phyloP scores from a whole-genome alignment of 2,329 filamentous ascomycete genomes.

The Aspergillus thermomutatus region DNA sequence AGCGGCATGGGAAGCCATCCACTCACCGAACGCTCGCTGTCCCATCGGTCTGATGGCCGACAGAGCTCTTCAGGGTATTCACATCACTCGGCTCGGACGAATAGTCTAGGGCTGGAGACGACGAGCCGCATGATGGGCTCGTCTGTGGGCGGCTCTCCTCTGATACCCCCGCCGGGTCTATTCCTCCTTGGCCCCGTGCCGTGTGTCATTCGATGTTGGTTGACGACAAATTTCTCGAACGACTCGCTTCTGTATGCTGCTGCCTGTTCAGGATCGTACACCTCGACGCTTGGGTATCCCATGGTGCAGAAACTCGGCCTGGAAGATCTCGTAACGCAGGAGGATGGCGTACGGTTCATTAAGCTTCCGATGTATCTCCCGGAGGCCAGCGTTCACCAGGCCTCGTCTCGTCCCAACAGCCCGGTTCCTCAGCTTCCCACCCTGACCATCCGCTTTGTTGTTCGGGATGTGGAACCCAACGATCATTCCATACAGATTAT shows the following conservation, averaged over 20 bases:
- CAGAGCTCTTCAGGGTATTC: slow-evolving; percentile 91
- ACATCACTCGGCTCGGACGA: slow-evolving; percentile 72
- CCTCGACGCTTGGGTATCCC: slow-evolving; percentile 73
- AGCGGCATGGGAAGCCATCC: slow-evolving; percentile 75
- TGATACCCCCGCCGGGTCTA: slow-evolving; percentile 76
- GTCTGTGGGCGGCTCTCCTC: slow-evolving; percentile 66
- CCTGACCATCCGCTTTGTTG: slow-evolving; percentile 74
- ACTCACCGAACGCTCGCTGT: slow-evolving; percentile 86
- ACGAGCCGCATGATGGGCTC: slow-evolving; percentile 62
- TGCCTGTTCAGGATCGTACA: slow-evolving; percentile 86
- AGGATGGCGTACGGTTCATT: slow-evolving; percentile 65
- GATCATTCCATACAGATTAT: slow-evolving; percentile 73
- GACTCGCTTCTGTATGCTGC: slow-evolving; percentile 86
- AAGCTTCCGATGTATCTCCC: slow-evolving; percentile 83
- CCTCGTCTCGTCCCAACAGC: slow-evolving; percentile 69
- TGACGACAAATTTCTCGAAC: slow-evolving; percentile 86
- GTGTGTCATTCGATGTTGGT: slow-evolving; percentile 92
- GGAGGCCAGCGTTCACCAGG: slow-evolving; percentile 74
- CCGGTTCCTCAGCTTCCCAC: slow-evolving; percentile 76
- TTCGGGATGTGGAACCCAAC: slow-evolving; percentile 54
- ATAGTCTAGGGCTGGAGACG: slow-evolving; percentile 76
- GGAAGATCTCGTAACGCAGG: slow-evolving; percentile 61
- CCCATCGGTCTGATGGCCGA: slow-evolving; percentile 92
- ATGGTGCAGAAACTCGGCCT: slow-evolving; percentile 74
- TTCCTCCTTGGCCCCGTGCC: slow-evolving; percentile 86